Evolutionary conservation across 768 basidiomycete species (phyloP), one percentile per base, ranked within the genome.

Genomic region (Suillus americanus): DNA sequence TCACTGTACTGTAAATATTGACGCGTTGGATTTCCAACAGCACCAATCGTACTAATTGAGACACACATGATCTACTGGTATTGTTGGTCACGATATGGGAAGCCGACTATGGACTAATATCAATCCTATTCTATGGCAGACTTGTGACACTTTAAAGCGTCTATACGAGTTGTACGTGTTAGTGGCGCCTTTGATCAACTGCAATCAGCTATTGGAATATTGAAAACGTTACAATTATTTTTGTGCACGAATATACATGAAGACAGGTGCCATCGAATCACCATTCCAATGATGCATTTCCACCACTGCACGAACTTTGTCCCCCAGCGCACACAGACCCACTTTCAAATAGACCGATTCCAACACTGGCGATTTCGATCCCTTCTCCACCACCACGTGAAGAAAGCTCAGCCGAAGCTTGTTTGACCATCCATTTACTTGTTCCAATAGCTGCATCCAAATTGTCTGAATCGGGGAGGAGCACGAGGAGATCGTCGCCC

Each of bases 371-470:
- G 28, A 82, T 79, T 63, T 82, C 81, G 18, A 82, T 70, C 10
- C 68, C 66, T 48, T 71, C 66, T 12, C 73, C 70, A 0, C 71
- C 73, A 13, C 72, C 73, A 5, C 70, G 68, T n/a, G 74, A 73
- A 18, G 66, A 28, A 5, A 77, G 78, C 54, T 83, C 82, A 3
- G 80, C 80, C 20, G 80, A 79, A 1, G 85, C 83, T 64, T 85
- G 81, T 62, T 78, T 80, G 20, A 89, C 79, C 79, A 89, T 82
- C 87, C 89, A 89, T 70, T 84, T 86, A 28, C 79, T 79, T 5
- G 85, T 89, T 2, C 87, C 88, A 33, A 91, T 81, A 20, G 86
- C 79, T 0, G 77, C 79, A 68, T 90, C 87, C 1, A 90, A 78
- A 20, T 84, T 83, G 0, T 79, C 77, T 1, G 75, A 64, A 3